Percentiles rank a stretch among this genome's conserved stretches.
Conservation (phyloP, 2,329 filamentous ascomycete genomes). For the Sclerotinia spermophila region DNA sequence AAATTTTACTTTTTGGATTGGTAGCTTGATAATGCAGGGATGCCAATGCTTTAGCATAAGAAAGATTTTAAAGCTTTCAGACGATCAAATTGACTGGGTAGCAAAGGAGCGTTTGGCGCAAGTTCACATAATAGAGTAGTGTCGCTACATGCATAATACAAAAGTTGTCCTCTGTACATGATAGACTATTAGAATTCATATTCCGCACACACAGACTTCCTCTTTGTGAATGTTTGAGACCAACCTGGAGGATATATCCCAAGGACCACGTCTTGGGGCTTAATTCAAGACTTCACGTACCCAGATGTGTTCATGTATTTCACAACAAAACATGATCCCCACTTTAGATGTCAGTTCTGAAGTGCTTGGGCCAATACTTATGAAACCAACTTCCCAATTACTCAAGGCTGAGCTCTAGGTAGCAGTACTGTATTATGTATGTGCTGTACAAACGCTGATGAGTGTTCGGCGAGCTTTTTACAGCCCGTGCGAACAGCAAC, state of each 20-base stretch:
- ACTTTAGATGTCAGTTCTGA: not conserved
- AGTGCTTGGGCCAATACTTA: not conserved
- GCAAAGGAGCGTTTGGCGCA: slow-evolving; percentile 19
- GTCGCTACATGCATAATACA: slow-evolving; percentile 15
- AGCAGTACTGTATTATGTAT: not conserved
- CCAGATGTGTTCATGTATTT: not conserved
- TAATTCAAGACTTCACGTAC: not conserved
- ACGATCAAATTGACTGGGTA: slow-evolving; percentile 9
- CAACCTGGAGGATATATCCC: not conserved
- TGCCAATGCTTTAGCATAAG: not conserved
- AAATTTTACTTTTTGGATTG: slow-evolving; percentile 23
- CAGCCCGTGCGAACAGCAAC: not conserved
- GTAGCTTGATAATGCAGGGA: not conserved
- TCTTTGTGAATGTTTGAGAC: not conserved
- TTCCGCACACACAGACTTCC: not conserved
- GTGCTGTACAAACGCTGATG: not conserved
- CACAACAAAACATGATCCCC: not conserved
- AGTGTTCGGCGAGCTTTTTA: not conserved
- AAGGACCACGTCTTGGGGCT: not conserved
- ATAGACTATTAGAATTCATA: not conserved
- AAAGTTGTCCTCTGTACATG: slow-evolving; percentile 13
- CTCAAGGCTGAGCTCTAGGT: not conserved
- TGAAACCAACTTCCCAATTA: not conserved
- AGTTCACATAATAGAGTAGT: slow-evolving; percentile 12
- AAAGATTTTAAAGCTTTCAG: slow-evolving; percentile 4